These are phyloP conservation scores for Aegilops umbellulata DNA, from an alignment of 176 grass and related monocot genomes.

Conservation along the genomic window DNA sequence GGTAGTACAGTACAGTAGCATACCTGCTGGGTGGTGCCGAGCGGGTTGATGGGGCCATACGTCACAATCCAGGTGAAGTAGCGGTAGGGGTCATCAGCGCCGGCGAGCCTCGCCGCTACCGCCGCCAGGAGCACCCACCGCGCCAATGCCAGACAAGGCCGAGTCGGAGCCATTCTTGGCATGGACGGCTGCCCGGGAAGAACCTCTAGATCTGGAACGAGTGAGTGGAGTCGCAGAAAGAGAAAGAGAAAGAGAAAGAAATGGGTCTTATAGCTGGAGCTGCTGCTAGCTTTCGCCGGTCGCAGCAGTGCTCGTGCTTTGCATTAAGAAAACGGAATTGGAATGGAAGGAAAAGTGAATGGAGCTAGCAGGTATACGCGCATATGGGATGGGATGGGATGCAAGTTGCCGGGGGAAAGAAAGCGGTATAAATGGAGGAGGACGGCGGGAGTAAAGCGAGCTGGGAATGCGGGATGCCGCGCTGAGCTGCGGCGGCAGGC, in stretches of 20 bases:
- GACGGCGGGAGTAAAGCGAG: conserved; percentile 15
- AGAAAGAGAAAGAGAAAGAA: not conserved
- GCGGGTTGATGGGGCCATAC: conserved; percentile 70
- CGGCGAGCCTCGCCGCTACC: conserved; percentile 11
- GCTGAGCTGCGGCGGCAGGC: not conserved
- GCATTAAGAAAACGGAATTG: not conserved
- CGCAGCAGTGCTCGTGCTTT: not conserved
- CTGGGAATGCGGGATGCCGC: not conserved
- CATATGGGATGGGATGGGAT: not conserved
- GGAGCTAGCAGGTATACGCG: not conserved
- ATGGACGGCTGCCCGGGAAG: not conserved
- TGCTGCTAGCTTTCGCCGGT: not conserved
- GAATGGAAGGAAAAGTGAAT: too few relatives aligned
- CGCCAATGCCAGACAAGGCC: not conserved
- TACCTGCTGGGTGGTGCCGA: conserved; percentile 74
- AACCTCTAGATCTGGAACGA: conserved; percentile 23
- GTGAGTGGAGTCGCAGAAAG: not conserved
- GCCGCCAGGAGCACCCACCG: not conserved
- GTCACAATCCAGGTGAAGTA: conserved; percentile 83
- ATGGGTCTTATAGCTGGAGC: not conserved
- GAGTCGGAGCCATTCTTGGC: not conserved
- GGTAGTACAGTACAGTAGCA: not conserved
- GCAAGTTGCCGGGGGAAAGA: not conserved
- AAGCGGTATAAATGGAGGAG: conserved; percentile 18
- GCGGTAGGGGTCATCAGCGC: conserved; percentile 80